These are phyloP conservation scores for Dothiorella sarmentorum DNA, from an alignment of 2,329 filamentous ascomycete genomes.

Conservation along the genomic window DNA sequence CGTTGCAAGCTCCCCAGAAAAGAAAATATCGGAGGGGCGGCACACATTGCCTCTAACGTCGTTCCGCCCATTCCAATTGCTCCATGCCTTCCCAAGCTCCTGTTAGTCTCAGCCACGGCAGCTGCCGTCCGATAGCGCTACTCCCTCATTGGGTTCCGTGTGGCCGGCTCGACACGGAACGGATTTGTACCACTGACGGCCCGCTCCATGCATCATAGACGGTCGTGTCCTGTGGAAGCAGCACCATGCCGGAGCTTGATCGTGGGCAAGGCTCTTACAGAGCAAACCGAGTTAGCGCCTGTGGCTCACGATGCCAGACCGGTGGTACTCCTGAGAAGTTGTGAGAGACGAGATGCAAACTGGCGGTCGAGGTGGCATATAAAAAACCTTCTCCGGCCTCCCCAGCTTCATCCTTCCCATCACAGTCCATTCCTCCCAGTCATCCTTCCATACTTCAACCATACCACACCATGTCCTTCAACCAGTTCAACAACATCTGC, in stretches of 20 bases:
- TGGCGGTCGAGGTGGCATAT: slow-evolving; percentile 11
- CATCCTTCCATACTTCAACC: neutral
- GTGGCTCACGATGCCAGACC: slow-evolving; percentile 49
- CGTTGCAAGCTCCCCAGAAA: neutral
- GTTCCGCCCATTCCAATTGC: slow-evolving; percentile 7
- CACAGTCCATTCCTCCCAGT: neutral
- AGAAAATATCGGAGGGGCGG: slow-evolving; percentile 3
- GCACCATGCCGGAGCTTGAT: slow-evolving; percentile 3
- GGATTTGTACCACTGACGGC: slow-evolving; percentile 15
- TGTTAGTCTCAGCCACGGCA: slow-evolving; percentile 12
- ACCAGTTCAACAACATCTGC: slow-evolving; percentile 17
- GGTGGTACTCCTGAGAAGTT: neutral
- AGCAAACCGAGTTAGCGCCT: slow-evolving; percentile 13
- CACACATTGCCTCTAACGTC: neutral
- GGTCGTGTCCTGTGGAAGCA: slow-evolving; percentile 4
- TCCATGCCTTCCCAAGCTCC: slow-evolving; percentile 1
- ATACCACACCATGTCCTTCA: slow-evolving; percentile 18
- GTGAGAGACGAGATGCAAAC: neutral
- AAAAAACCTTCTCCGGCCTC: slow-evolving; percentile 11
- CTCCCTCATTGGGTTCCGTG: slow-evolving; percentile 14
- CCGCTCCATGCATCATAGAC: slow-evolving; percentile 17
- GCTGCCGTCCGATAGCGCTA: slow-evolving; percentile 2
- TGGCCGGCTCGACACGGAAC: slow-evolving; percentile 11
- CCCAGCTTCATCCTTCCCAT: neutral
- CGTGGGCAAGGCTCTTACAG: slow-evolving; percentile 11